phyloP scores from a whole-genome alignment of 768 basidiomycete species.

The Mycena venus region DNA sequence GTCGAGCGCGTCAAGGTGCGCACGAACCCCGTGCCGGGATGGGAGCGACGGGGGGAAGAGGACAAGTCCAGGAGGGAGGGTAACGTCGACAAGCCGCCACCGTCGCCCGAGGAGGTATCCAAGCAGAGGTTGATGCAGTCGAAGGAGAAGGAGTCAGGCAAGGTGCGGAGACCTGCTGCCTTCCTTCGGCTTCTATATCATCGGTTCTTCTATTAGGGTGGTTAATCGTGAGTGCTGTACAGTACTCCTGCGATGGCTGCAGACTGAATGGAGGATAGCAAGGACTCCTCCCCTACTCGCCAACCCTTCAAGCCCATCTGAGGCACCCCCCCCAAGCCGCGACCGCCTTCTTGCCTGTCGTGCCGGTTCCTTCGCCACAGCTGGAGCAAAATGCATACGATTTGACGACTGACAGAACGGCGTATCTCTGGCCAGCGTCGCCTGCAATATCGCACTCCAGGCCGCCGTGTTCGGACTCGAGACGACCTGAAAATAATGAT shows the following conservation, averaged over 20 bases:
- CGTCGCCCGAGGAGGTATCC: neutral
- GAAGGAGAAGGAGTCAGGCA: neutral
- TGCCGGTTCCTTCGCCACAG: neutral
- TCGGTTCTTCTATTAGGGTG: neutral
- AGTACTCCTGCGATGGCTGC: neutral
- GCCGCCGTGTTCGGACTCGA: too few species aligned
- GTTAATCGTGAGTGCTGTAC: neutral
- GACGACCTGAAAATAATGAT: too few species aligned
- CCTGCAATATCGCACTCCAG: neutral
- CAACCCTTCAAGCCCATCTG: neutral
- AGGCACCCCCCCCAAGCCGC: neutral
- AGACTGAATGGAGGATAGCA: neutral
- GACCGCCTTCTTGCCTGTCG: neutral
- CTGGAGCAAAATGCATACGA: neutral
- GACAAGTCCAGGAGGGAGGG: neutral
- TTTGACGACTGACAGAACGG: neutral
- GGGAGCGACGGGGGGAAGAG: neutral
- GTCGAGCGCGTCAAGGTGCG: slow-evolving; percentile 54
- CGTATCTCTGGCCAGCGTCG: neutral
- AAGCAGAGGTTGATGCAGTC: neutral
- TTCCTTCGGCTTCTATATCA: neutral
- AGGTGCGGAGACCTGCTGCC: neutral
- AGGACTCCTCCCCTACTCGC: neutral
- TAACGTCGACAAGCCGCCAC: too few species aligned
- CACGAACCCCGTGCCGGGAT: slow-evolving; percentile 4